Conservation (phyloP, 176 grass and related monocot genomes). For the Bromus sterilis region DNA sequence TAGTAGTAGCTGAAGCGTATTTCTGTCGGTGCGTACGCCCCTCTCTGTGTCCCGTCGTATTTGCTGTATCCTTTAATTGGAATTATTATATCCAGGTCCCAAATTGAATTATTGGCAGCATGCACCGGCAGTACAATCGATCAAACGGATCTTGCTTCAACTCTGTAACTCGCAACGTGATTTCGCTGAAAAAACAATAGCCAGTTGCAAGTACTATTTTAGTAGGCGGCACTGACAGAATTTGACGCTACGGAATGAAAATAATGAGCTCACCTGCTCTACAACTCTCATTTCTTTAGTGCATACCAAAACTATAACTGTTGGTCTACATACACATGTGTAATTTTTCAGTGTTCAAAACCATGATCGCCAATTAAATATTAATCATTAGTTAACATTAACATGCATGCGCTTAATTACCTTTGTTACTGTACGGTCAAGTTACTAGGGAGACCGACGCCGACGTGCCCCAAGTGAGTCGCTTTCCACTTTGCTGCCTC, state of each 20-base stretch:
- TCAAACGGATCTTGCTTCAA: background rate
- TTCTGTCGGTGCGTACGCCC: background rate
- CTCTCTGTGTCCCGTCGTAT: background rate
- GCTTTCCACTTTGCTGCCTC: slow-evolving; percentile 23
- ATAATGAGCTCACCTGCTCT: background rate
- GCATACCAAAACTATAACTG: background rate
- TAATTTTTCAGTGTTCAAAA: too few species aligned
- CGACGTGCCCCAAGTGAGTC: background rate
- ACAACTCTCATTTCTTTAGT: background rate
- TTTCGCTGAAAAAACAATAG: background rate
- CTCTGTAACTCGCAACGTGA: background rate
- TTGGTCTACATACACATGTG: background rate
- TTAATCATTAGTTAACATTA: too few species aligned
- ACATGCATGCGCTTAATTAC: background rate
- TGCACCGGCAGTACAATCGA: background rate
- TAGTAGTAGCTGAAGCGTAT: background rate
- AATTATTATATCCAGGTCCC: background rate
- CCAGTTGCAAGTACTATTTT: background rate
- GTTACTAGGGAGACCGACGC: too few species aligned
- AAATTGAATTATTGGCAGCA: background rate
- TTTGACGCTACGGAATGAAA: background rate
- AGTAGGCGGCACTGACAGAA: background rate
- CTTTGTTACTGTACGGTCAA: too few species aligned
- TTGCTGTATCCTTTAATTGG: background rate
- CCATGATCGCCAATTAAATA: too few species aligned